Conservation (phyloP, 805 yeast species). For the Candida michaelii region DNA sequence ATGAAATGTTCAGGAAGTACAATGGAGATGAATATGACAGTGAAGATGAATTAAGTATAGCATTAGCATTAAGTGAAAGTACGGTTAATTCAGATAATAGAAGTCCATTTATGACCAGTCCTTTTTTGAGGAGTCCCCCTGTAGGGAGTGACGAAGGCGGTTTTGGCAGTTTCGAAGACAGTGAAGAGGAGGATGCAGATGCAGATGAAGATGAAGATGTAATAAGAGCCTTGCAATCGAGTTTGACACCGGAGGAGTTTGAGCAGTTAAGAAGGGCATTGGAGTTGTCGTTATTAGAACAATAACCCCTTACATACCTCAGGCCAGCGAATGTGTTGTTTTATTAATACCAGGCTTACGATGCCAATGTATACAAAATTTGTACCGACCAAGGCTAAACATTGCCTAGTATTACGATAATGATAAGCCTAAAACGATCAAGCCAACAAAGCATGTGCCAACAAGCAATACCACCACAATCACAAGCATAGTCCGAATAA, state of each 20-base stretch:
- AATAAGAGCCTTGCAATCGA: conserved; percentile 20
- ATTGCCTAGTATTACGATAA: no score
- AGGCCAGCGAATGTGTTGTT: no score
- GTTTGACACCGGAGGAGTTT: not conserved
- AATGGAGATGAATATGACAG: conserved; percentile 40
- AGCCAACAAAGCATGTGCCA: not conserved
- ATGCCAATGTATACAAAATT: no score
- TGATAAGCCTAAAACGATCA: no score
- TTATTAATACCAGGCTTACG: no score
- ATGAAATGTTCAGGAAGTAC: conserved; percentile 40
- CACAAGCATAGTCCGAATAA: no score
- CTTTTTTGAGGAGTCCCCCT: no score
- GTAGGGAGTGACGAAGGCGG: no score
- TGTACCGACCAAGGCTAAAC: no score
- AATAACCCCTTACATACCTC: no score
- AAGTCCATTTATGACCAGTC: not conserved
- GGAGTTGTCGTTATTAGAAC: conserved; percentile 16
- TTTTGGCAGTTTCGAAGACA: not conserved
- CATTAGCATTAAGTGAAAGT: conserved; percentile 42
- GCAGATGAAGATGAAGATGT: conserved; percentile 9
- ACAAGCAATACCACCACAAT: no score
- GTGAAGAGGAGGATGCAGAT: not conserved
- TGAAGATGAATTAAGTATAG: conserved; percentile 42
- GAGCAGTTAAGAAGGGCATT: conserved; percentile 13
- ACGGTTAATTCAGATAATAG: conserved; percentile 6